Evolutionary conservation across 495 filamentous ascomycete genomes (phyloP).

Genomic region (Lepraria neglecta): DNA sequence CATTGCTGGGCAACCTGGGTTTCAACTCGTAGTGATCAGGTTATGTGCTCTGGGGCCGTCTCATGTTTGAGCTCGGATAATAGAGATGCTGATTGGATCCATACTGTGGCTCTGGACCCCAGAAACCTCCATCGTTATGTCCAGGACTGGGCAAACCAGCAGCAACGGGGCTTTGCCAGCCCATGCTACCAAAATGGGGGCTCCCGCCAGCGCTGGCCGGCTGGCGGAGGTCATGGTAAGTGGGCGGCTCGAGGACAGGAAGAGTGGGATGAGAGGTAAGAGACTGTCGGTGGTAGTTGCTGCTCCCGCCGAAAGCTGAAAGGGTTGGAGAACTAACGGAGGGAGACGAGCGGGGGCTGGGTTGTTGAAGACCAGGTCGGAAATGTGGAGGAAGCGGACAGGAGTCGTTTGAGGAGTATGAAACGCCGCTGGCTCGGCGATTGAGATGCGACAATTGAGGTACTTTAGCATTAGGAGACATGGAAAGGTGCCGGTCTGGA

Average conservation of each 20-base stretch:
- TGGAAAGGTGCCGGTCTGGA: conserved; percentile 62
- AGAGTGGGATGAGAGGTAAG: conserved; percentile 84
- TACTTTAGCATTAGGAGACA: conserved; percentile 74
- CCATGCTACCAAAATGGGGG: conserved; percentile 64
- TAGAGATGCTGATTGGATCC: conserved; percentile 63
- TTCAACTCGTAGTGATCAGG: conserved; percentile 62
- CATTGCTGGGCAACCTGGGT: conserved; percentile 38
- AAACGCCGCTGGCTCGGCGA: conserved; percentile 56
- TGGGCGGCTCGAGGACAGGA: conserved; percentile 78
- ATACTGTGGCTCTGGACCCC: conserved; percentile 63
- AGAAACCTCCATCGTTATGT: conserved; percentile 46
- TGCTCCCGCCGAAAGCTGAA: conserved; percentile 48
- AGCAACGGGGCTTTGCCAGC: conserved; percentile 67
- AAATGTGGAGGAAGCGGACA: conserved; percentile 67
- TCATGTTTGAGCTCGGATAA: conserved; percentile 55
- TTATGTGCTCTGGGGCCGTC: conserved; percentile 64
- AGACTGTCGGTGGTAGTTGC: conserved; percentile 52
- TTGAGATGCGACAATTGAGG: conserved; percentile 67
- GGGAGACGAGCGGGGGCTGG: conserved; percentile 63
- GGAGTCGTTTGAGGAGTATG: conserved; percentile 54
- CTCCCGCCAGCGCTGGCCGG: conserved; percentile 62
- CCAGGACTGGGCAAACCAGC: conserved; percentile 56
- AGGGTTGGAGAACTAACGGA: conserved; percentile 54
- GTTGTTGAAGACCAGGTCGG: conserved; percentile 69
- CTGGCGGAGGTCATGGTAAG: conserved; percentile 63